Evolutionary conservation across 75 land plant genomes (phyloP).

Genomic region (Azolla pinnata): DNA sequence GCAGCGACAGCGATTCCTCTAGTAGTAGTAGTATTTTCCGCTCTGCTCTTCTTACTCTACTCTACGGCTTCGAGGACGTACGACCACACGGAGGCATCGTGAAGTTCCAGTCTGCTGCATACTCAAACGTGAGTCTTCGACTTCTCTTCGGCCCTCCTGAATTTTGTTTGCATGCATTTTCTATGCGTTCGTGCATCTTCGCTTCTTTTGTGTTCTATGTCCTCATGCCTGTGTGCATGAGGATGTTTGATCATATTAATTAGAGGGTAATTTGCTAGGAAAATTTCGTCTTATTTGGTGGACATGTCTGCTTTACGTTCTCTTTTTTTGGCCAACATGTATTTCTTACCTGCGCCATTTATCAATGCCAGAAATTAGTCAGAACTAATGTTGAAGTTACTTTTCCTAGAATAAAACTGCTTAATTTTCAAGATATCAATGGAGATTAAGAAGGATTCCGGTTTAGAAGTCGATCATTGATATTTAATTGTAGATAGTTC

Average conservation of each 20-base stretch:
- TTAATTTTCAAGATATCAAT: no score
- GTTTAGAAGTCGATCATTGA: not conserved
- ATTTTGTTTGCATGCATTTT: no score
- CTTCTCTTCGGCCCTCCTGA: not conserved
- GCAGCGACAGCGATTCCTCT: constrained; percentile 7
- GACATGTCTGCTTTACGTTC: not conserved
- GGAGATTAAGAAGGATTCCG: no score
- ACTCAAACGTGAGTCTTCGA: constrained; percentile 57
- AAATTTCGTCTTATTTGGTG: no score
- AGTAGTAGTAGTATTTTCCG: constrained; percentile 39
- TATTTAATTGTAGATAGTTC: not conserved
- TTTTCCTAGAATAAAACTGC: not conserved
- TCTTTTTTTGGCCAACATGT: not conserved
- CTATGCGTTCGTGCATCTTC: not conserved
- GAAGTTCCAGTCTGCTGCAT: constrained; percentile 79
- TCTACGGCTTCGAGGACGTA: constrained; percentile 70
- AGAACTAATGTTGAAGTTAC: not conserved
- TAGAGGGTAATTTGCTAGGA: no score
- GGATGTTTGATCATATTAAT: not conserved
- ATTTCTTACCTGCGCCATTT: not conserved
- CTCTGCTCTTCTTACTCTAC: constrained; percentile 55
- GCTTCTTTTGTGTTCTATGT: not conserved
- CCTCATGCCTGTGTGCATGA: not conserved
- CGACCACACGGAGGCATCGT: constrained; percentile 72
- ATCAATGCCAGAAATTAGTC: not conserved